Evolutionary conservation across 495 filamentous ascomycete genomes (phyloP).

Genomic region (Pyrenula massariospora): DNA sequence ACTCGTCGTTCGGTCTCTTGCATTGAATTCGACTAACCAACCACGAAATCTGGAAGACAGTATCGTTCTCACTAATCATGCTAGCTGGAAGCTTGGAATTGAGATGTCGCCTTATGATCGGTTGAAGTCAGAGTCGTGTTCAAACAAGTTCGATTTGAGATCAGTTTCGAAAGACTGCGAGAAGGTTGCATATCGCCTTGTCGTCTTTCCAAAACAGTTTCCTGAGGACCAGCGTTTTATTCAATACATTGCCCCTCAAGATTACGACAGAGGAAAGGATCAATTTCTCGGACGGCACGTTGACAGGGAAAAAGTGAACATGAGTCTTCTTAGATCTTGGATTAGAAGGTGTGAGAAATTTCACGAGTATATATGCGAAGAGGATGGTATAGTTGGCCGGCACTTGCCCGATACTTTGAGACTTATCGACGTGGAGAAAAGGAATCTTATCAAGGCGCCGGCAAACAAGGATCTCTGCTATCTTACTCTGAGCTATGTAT

Average conservation of each 20-base stretch:
- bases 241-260: not conserved
- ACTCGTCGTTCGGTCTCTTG: not conserved
- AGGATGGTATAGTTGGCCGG: not conserved
- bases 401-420: not conserved
- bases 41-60: not conserved
- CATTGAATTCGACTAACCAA: not conserved
- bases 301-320: not conserved
- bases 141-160: not conserved
- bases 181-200: not conserved
- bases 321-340: not conserved
- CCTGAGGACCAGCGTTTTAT: not conserved
- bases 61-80: not conserved
- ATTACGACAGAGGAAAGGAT: not conserved
- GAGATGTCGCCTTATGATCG: not conserved
- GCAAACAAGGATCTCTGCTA: not conserved
- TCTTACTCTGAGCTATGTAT: constrained; percentile 1
- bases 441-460: not conserved
- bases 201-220: not conserved
- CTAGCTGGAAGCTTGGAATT: not conserved
- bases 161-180: not conserved
- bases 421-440: not conserved
- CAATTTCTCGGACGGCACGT: not conserved
- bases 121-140: not conserved
- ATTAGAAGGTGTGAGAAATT: not conserved
- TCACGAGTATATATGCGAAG: not conserved